These are phyloP conservation scores for Ramularia endophylla DNA, from an alignment of 2,329 filamentous ascomycete genomes.

Conservation along the genomic window DNA sequence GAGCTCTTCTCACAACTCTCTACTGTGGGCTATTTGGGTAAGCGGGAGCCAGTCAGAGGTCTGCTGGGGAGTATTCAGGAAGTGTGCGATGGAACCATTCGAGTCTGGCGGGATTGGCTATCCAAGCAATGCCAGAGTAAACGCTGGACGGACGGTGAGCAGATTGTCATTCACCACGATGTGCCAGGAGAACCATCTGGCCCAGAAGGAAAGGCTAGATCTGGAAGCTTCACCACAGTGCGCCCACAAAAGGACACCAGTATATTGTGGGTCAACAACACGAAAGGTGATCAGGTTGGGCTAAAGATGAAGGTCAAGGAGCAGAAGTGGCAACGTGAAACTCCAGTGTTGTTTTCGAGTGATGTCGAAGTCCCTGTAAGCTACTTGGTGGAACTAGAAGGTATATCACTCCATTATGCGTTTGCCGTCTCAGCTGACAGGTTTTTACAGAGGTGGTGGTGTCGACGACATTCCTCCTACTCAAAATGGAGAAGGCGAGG, in stretches of 20 bases:
- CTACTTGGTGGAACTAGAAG: conserved; percentile 67
- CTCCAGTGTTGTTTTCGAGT: conserved; percentile 50
- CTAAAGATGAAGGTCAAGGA: conserved; percentile 60
- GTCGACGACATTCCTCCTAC: conserved; percentile 56
- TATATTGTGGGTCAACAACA: conserved; percentile 63
- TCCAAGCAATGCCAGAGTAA: conserved; percentile 37
- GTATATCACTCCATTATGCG: conserved; percentile 40
- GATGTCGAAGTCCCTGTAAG: conserved; percentile 62
- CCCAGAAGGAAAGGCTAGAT: conserved; percentile 8
- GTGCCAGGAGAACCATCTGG: no score
- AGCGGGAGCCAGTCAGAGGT: conserved; percentile 54
- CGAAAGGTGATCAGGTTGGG: conserved; percentile 54
- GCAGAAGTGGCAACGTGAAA: conserved; percentile 39
- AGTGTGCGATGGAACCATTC: conserved; percentile 61
- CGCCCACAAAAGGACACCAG: conserved; percentile 31
- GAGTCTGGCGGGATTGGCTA: conserved; percentile 70
- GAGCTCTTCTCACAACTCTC: conserved; percentile 73
- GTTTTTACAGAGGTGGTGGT: conserved; percentile 56
- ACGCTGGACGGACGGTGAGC: conserved; percentile 23
- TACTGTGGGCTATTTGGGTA: conserved; percentile 61
- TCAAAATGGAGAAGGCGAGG: conserved; percentile 60
- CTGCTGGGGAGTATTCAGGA: conserved; percentile 60
- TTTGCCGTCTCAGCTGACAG: conserved; percentile 8
- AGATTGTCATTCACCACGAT: conserved; percentile 24
- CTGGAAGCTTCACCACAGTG: conserved; percentile 19